These are phyloP conservation scores for Aureobasidium sp. DNA, from an alignment of 2,329 filamentous ascomycete genomes.

Conservation along the genomic window DNA sequence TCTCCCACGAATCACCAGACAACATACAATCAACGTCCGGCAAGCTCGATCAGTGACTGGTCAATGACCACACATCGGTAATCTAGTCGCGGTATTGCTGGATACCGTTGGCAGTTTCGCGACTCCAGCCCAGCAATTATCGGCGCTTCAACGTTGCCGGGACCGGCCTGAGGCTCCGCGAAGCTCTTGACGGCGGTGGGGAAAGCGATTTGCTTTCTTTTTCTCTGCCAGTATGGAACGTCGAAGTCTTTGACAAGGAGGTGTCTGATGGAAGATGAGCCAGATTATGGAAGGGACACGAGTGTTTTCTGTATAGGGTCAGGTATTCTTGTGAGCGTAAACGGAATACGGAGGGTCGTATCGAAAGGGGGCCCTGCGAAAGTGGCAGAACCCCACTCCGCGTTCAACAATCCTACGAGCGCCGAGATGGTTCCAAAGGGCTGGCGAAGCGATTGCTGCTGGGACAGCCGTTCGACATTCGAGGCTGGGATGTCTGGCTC, in stretches of 20 bases:
- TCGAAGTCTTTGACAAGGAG: neutral
- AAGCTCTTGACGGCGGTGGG: neutral
- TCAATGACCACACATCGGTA: neutral
- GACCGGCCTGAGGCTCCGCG: constrained; percentile 2
- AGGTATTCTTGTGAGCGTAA: neutral
- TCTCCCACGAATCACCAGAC: neutral
- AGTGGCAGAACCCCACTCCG: constrained; percentile 2
- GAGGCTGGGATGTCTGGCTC: constrained; percentile 2
- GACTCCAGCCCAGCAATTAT: neutral
- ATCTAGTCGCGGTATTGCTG: neutral
- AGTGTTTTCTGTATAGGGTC: neutral
- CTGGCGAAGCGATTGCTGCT: neutral
- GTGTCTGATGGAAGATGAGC: neutral
- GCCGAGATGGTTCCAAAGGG: constrained; percentile 6
- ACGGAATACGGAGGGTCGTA: neutral
- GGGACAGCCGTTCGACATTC: neutral
- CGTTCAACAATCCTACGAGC: constrained; percentile 4
- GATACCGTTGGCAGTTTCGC: neutral
- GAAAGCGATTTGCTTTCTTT: neutral
- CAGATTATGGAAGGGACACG: neutral
- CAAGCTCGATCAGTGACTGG: neutral
- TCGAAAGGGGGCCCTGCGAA: neutral
- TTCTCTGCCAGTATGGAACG: neutral
- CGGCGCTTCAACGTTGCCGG: constrained; percentile 3
- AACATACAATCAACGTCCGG: too few relatives aligned